A percentile compares a stretch with the other conserved stretches of the same genome.
phyloP scores from a whole-genome alignment of 2,329 filamentous ascomycete genomes.

The Alternaria incomplexa region DNA sequence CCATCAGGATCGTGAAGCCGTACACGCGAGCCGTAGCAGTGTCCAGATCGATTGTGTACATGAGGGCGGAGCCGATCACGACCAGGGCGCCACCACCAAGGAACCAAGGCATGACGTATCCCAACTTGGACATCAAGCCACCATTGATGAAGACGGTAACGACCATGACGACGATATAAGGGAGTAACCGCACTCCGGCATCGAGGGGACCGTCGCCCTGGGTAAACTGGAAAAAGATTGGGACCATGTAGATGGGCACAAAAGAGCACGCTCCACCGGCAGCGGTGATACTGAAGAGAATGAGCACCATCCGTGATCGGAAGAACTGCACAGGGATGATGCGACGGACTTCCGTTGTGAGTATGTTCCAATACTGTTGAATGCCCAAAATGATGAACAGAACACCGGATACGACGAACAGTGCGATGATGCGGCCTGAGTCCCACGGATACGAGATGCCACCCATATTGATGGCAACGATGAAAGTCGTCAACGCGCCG shows the following conservation, averaged over 20 bases:
- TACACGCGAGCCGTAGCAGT: constrained; percentile 24
- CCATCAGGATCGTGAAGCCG: constrained; percentile 30
- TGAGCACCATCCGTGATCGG: background rate
- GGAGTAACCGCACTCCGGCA: constrained; percentile 31
- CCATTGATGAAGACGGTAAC: constrained; percentile 24
- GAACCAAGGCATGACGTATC: constrained; percentile 29
- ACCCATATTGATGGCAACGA: background rate
- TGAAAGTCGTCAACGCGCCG: background rate
- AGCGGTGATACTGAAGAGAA: background rate
- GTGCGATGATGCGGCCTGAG: background rate
- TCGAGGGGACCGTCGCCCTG: constrained; percentile 24
- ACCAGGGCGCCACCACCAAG: constrained; percentile 6
- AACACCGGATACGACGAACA: background rate
- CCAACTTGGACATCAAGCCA: constrained; percentile 17
- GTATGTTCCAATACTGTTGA: background rate
- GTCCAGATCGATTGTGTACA: constrained; percentile 12
- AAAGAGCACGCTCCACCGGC: background rate
- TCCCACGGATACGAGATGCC: background rate
- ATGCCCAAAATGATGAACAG: background rate
- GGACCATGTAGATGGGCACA: constrained; percentile 29
- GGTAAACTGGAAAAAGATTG: constrained; percentile 37
- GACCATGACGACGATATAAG: constrained; percentile 27
- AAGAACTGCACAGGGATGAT: background rate
- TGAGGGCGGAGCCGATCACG: constrained; percentile 20
- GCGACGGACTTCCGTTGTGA: background rate